Base-by-base conservation (phyloP, 2,329 filamentous ascomycete genomes). In the Botrytis aclada region DNA sequence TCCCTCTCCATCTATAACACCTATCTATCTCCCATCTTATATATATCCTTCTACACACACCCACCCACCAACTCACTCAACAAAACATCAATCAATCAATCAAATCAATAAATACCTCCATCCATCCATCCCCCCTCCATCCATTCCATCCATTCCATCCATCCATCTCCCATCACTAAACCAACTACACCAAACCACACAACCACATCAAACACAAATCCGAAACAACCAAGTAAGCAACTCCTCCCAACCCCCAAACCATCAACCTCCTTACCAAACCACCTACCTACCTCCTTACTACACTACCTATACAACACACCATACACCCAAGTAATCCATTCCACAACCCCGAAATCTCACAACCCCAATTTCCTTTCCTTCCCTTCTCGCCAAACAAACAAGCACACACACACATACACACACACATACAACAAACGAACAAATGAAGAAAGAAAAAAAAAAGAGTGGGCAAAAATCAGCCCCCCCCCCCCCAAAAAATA, bases 51-150 rank as follows among this genome's bases (percentile, higher is more conserved):
- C 9, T 41, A 16, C 1, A 20, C 22, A 45, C 25, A 12, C 29
- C 0, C 51, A 6, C 1, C 0, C 25, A n/a, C 12, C 4, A 14
- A 54, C 12, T 0, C 25, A 16, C n/a, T 14, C 25, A 25, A 54
- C 9, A 14, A 4, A 54, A 54, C 18, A 3, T 16, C 41, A 43
- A 43, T 43, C 41, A n/a, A n/a, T n/a, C n/a, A n/a, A n/a, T n/a
- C 41, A 43, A 16, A 43, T 18, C 6, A 16, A 16, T 18, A 16
- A 18, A 43, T 34, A 4, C 6, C 34, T 34, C 34, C 6, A 34
- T 34, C 41, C 41, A 56, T 29, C 51, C 10, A 56, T 56, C 18
- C n/a, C 12, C 51, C n/a, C 29, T 29, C n/a, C n/a, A n/a, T n/a
- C 51, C 16, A 56, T 56, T 29, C n/a, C 12, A 20, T 22, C 22